A percentile compares a stretch with the other conserved stretches of the same genome.
phyloP scores from a whole-genome alignment of 23 red algal species.

The Gracilaria caudata region DNA sequence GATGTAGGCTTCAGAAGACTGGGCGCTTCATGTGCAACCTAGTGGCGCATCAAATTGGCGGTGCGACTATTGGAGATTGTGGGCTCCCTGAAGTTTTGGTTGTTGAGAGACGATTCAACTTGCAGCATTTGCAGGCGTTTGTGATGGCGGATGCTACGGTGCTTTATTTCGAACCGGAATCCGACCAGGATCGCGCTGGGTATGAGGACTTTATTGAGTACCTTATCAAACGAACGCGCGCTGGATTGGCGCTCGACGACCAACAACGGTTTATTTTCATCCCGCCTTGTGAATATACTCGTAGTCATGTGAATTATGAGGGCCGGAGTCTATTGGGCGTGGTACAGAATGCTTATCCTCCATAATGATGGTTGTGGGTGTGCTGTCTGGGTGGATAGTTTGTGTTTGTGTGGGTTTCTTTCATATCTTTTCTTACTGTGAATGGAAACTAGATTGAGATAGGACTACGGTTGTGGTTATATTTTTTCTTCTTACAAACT shows the following conservation, averaged over 20 bases:
- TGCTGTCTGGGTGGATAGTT: background rate
- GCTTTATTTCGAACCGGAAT: constrained; percentile 98
- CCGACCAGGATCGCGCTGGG: constrained; percentile 73
- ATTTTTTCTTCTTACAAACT: background rate
- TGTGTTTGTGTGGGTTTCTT: background rate
- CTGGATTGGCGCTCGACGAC: constrained; percentile 93
- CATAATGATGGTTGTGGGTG: background rate
- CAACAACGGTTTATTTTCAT: constrained; percentile 98
- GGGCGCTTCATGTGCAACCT: constrained; percentile 98
- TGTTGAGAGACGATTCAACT: constrained; percentile 97
- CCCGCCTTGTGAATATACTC: constrained; percentile 95
- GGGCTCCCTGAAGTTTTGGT: constrained; percentile 81
- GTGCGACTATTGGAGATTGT: constrained; percentile 56
- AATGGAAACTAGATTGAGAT: background rate
- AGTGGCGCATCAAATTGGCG: constrained; percentile 94
- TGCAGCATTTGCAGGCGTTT: constrained; percentile 92
- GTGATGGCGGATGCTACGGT: constrained; percentile 91
- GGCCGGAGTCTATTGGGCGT: constrained; percentile 90
- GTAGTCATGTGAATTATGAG: constrained; percentile 69
- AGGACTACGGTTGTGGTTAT: background rate
- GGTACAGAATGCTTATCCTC: constrained; percentile 94
- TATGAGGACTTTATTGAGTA: constrained; percentile 99
- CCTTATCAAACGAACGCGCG: constrained; percentile 83
- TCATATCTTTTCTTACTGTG: constrained; percentile 5
- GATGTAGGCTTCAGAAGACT: constrained; percentile 97